Conservation (phyloP, 2,329 filamentous ascomycete species). For the Monilinia aucupariae region DNA sequence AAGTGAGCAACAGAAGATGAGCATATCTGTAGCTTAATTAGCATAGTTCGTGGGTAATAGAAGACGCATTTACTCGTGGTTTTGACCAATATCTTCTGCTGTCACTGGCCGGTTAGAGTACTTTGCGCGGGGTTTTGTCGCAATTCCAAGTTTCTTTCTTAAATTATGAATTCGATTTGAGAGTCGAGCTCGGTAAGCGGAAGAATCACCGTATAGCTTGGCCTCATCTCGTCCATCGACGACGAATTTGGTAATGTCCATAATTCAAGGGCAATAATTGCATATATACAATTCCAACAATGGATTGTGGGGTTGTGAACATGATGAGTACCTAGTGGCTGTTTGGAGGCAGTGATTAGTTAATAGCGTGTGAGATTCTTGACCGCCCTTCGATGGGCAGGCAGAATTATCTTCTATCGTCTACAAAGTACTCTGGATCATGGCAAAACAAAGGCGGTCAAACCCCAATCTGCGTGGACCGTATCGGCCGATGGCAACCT, state of each 20-base stretch:
- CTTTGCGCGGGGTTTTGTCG: constrained; percentile 81
- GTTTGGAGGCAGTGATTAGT: too few relatives aligned
- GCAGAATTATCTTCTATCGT: too few relatives aligned
- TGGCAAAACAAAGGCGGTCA: too few relatives aligned
- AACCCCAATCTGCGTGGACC: too few relatives aligned
- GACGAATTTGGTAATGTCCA: constrained; percentile 67
- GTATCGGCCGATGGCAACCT: not conserved
- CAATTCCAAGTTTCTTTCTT: constrained; percentile 77
- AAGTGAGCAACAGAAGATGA: constrained; percentile 73
- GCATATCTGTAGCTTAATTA: constrained; percentile 53
- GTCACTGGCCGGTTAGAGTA: constrained; percentile 70
- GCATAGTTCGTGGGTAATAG: constrained; percentile 5
- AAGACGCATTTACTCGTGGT: constrained; percentile 61
- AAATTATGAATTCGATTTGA: constrained; percentile 75
- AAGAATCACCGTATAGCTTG: constrained; percentile 83
- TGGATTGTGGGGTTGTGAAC: constrained; percentile 15
- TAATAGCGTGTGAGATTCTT: not conserved
- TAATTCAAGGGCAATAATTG: constrained; percentile 12
- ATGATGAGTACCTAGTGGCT: too few relatives aligned
- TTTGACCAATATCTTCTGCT: constrained; percentile 66
- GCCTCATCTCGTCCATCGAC: constrained; percentile 75
- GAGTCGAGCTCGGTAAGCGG: constrained; percentile 73
- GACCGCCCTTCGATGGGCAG: not conserved
- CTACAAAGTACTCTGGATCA: too few relatives aligned
- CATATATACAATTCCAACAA: not conserved